Evolutionary conservation across 2,329 filamentous ascomycete genomes (phyloP).

Genomic region (Sporothrix protearum): DNA sequence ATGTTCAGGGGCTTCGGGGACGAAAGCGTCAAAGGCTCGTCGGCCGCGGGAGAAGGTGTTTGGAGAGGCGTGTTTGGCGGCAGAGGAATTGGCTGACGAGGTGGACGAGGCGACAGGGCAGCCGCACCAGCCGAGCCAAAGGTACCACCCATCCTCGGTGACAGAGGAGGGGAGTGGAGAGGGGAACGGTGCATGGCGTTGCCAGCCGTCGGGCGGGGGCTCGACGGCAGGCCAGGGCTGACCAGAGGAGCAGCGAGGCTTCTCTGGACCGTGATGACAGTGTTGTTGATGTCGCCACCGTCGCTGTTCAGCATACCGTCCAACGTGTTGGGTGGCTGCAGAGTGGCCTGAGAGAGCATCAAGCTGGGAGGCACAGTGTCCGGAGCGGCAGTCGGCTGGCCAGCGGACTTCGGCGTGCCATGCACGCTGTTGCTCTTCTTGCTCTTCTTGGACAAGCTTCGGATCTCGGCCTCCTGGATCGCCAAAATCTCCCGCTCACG

Average conservation of each 20-base stretch:
- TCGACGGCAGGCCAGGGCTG: slow-evolving; percentile 59
- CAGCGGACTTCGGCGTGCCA: slow-evolving; percentile 44
- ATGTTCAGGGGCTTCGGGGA: slow-evolving; percentile 44
- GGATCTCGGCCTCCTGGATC: slow-evolving; percentile 62
- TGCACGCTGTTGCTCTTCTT: slow-evolving; percentile 54
- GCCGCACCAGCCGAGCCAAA: slow-evolving; percentile 26
- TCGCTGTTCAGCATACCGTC: slow-evolving; percentile 49
- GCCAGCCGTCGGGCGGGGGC: slow-evolving; percentile 55
- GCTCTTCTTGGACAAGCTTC: slow-evolving; percentile 71
- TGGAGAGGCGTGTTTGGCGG: slow-evolving; percentile 66
- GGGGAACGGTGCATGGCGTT: slow-evolving; percentile 46
- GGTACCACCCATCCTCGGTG: slow-evolving; percentile 51
- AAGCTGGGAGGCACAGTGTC: slow-evolving; percentile 41
- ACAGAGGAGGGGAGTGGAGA: slow-evolving; percentile 63
- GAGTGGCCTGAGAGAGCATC: slow-evolving; percentile 35
- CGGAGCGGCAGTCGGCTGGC: slow-evolving; percentile 33
- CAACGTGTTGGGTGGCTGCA: slow-evolving; percentile 47
- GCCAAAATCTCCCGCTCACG: slow-evolving; percentile 67
- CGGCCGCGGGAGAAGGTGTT: slow-evolving; percentile 48
- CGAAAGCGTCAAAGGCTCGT: slow-evolving; percentile 36
- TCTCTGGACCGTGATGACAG: background rate
- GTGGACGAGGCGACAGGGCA: slow-evolving; percentile 65
- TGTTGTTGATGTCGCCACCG: slow-evolving; percentile 27
- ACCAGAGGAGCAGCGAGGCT: slow-evolving; percentile 44
- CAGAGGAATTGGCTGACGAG: slow-evolving; percentile 68